phyloP scores from a whole-genome alignment of 345 rosid genomes.

The Populus tremula region DNA sequence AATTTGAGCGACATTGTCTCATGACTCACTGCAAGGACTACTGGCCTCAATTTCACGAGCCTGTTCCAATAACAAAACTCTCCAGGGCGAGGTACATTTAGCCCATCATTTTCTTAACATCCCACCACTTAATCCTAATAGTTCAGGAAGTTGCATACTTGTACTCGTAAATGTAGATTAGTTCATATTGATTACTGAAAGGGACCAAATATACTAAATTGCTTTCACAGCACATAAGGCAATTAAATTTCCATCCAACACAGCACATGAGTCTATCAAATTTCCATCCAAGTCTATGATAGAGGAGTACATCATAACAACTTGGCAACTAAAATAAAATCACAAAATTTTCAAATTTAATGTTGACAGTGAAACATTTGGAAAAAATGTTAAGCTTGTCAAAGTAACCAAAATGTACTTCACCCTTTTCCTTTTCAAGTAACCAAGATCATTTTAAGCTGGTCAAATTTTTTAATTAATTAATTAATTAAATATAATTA shows the following conservation, averaged over 20 bases:
- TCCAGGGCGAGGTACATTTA: neutral
- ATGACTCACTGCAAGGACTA: neutral
- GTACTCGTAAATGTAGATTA: neutral
- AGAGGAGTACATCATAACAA: neutral
- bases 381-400: neutral
- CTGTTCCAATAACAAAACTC: neutral
- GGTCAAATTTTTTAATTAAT: no score
- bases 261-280: neutral
- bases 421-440: neutral
- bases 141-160: neutral
- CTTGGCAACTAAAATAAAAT: neutral
- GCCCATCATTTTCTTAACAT: neutral
- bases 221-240: neutral
- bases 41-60: neutral
- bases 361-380: neutral
- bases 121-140: neutral
- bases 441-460: neutral
- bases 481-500: no score
- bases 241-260: neutral
- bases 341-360: neutral
- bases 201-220: neutral
- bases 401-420: neutral
- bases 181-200: neutral
- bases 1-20: neutral
- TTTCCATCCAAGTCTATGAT: neutral